These are phyloP conservation scores for Yarrowia sp. DNA, from an alignment of 805 yeast species.

Conservation along the genomic window DNA sequence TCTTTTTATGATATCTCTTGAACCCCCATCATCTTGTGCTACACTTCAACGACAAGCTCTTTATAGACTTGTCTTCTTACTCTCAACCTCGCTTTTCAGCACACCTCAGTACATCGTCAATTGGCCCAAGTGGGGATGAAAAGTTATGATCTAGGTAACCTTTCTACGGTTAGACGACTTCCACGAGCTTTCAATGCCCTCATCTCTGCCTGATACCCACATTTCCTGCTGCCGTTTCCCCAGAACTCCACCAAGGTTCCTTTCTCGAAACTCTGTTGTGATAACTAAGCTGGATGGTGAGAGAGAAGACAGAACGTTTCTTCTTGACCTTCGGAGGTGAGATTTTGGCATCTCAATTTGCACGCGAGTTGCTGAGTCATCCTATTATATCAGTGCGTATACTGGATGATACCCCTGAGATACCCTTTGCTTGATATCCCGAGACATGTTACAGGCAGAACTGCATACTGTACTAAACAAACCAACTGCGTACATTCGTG, in stretches of 20 bases:
- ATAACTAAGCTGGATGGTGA: neutral
- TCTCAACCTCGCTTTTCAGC: neutral
- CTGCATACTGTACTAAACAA: too few relatives aligned
- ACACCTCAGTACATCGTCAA: neutral
- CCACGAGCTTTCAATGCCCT: neutral
- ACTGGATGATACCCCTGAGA: neutral
- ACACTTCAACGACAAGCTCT: neutral
- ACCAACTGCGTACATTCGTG: too few relatives aligned
- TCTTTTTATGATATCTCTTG: too few relatives aligned
- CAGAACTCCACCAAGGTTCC: conserved; percentile 28
- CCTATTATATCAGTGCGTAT: too few relatives aligned
- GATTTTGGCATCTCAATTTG: too few relatives aligned
- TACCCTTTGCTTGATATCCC: too few relatives aligned
- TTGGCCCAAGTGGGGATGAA: too few relatives aligned
- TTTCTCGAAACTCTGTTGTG: neutral
- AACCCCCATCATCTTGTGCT: too few relatives aligned
- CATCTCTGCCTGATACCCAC: neutral
- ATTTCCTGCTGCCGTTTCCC: neutral
- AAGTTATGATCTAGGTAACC: neutral
- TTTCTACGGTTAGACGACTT: neutral
- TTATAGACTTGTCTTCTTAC: neutral
- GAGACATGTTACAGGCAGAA: too few relatives aligned
- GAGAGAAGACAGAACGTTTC: neutral
- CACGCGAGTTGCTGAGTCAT: too few relatives aligned
- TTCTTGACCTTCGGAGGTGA: too few relatives aligned